A percentile compares a stretch with the other conserved stretches of the same genome.
Evolutionary conservation across 2,329 filamentous ascomycete species (phyloP).

Genomic region (Neopestalotiopsis clavispora): DNA sequence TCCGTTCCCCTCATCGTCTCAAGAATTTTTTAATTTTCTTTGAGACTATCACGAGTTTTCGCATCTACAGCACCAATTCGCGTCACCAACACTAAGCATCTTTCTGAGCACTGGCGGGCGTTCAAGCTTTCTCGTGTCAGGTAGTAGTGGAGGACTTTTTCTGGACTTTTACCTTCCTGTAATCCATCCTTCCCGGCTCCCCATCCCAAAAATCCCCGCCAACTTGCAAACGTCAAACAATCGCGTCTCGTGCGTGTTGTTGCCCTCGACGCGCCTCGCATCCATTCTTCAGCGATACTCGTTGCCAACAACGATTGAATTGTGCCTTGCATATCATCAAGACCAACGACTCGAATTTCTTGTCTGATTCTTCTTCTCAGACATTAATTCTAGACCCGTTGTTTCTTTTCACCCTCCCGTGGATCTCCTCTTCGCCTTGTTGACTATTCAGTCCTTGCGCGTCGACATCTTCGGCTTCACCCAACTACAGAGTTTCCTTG

Average conservation of each 20-base stretch:
- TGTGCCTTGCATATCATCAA: neutral
- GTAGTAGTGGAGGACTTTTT: slow-evolving; percentile 22
- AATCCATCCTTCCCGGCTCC: neutral
- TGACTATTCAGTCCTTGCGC: neutral
- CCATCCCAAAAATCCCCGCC: neutral
- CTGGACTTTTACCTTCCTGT: slow-evolving; percentile 14
- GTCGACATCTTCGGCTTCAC: slow-evolving; percentile 19
- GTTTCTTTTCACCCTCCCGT: neutral
- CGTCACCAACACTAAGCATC: slow-evolving; percentile 16
- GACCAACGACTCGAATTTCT: neutral
- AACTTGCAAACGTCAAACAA: slow-evolving; percentile 9
- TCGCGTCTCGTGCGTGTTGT: slow-evolving; percentile 15
- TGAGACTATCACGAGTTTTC: slow-evolving; percentile 22
- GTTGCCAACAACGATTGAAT: slow-evolving; percentile 5
- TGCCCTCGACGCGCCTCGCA: slow-evolving; percentile 12
- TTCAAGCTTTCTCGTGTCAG: slow-evolving; percentile 18
- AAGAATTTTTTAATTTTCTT: slow-evolving; percentile 29
- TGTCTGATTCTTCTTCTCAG: neutral
- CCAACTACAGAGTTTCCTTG: slow-evolving; percentile 33
- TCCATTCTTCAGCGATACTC: neutral
- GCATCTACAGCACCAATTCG: slow-evolving; percentile 29
- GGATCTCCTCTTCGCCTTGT: neutral
- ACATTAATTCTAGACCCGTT: neutral
- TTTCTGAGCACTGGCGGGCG: slow-evolving; percentile 18
- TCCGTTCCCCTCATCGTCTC: slow-evolving; percentile 36